Base-by-base conservation (phyloP, 2,329 filamentous ascomycete genomes). In the Aspergillus fischeri region DNA sequence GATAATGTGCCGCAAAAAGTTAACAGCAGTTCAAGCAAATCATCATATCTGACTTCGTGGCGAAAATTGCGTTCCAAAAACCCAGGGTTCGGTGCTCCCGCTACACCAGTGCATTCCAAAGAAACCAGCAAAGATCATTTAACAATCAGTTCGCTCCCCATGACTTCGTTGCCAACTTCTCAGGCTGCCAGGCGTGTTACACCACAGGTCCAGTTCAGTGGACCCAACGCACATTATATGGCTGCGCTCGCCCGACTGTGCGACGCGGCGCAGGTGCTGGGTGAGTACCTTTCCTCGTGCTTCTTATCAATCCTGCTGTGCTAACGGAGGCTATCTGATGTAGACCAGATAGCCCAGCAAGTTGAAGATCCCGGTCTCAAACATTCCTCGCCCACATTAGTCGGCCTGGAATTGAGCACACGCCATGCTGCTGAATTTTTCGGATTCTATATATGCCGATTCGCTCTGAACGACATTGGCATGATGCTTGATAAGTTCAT, bases 391-490 rank as follows among this genome's bases (percentile, higher is more conserved):
- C 92, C 91, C 68, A 97, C 94, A 8, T 92, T 97, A 70, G 92
- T 99, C 53, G 94, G 94, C 9, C 84, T 99, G 35, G 94, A 99
- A 76, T 83, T 99, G 44, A 94, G 91, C 71, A 92, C 92, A 38
- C 86, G 93, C 44, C 93, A 97, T 73, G 94, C 93, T 7, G 91
- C 93, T 35, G 94, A 99, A 75, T 99, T 99, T 75, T 99, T 99
- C 73, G 92, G 89, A 17, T 97, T 99, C 75, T 97, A 94, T 73
- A 83, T 99, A 28, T 97, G 93, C 75, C 88, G 94, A 20, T 99
- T 99, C 72, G 92, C 92, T n/a, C 79, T 99, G 59, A 82, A 86
- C 3, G 94, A 99, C 73, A 78, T 99, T 60, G 83, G 86, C 42
- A 74, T 94, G 70, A 81, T 99, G 78, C 80, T 99, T 65, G 94